Percentiles rank a stretch among this genome's conserved stretches.
Conservation (phyloP, 768 basidiomycete genomes). For the Agrocybe pediades region DNA sequence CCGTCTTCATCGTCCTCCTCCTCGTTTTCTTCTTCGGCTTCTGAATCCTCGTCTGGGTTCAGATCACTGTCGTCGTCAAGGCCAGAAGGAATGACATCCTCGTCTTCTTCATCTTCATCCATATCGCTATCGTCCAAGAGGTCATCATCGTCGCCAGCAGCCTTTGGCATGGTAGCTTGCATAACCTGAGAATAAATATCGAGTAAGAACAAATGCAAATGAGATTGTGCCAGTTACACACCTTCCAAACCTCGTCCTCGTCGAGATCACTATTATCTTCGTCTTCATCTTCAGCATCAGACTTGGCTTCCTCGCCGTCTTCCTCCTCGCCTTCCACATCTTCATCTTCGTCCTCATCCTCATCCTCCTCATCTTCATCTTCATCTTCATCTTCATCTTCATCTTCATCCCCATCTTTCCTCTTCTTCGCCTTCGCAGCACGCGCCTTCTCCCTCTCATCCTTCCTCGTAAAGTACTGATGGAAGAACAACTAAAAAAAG, state of each 20-base stretch:
- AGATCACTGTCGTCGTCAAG: conserved; percentile 26
- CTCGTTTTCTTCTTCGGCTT: conserved; percentile 33
- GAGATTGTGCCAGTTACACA: conserved; percentile 24
- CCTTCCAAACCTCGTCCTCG: conserved; percentile 79
- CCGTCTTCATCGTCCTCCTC: conserved; percentile 44
- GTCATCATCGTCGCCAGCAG: conserved; percentile 47
- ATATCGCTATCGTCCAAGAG: conserved; percentile 36
- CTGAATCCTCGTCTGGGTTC: conserved; percentile 24
- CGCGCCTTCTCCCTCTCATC: conserved; percentile 53
- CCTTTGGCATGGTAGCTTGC: conserved; percentile 81
- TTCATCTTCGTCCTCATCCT: conserved; percentile 35
- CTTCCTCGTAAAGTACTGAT: conserved; percentile 84
- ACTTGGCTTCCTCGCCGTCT: conserved; percentile 23
- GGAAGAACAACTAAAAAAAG: conserved; percentile 75
- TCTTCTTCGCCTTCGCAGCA: conserved; percentile 37
- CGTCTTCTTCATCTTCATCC: conserved; percentile 33
- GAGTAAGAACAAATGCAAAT: conserved; percentile 3
- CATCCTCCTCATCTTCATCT: conserved; percentile 41
- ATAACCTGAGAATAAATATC: conserved; percentile 60
- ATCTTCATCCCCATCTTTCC: conserved; percentile 31
- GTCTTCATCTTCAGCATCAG: conserved; percentile 36
- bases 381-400: conserved; percentile 40
- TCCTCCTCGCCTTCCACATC: conserved; percentile 28
- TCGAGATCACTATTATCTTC: conserved; percentile 35
- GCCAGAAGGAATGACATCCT: conserved; percentile 29